Evolutionary conservation across 495 filamentous ascomycete genomes (phyloP), one percentile per base, ranked within the genome.

Genomic region (Xylaria cubensis): DNA sequence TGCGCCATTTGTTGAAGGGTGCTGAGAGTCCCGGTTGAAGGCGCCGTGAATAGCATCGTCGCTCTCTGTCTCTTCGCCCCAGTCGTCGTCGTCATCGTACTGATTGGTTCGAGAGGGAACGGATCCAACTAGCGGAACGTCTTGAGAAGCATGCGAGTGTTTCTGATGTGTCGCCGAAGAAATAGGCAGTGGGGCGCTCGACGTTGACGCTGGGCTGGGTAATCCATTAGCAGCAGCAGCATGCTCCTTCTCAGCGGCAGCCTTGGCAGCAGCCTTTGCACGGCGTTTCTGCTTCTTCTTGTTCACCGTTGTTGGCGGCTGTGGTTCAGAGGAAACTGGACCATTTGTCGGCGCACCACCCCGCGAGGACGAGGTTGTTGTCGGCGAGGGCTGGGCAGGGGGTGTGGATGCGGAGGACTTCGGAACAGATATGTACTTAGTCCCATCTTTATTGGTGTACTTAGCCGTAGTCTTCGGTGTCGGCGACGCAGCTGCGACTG

Each of bases 211-310:
- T 41, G 81, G 76, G 67, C 80, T 83, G n/a, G 81, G 76, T n/a
- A 80, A 71, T 2, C 83, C 83, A 63, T 85, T 85, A n/a, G 76
- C 61, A 24, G 78, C 58, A n/a, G 76, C 76, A 19, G 76, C 76
- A 24, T 64, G 71, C 46, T 64, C 78, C 59, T 75, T 76, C 51
- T 84, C 83, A n/a, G 83, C 89, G 65, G 90, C 90, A 44, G 90
- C 91, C 70, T 91, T 87, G 21, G 92, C 88, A 51, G 92, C 92
- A 61, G 92, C 92, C 80, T 95, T 95, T 70, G 90, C 86, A 73
- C 92, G 90, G 41, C 92, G 88, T 82, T 97, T 97, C 80, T 95
- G 92, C 81, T 97, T 97, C 83, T 97, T 97, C 77, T 92, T 90
- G 82, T 97, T 97, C 53, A 95, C 92, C 4, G 80, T 74, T 63